Evolutionary conservation across 768 basidiomycete genomes (phyloP).

Genomic region (Boletus pseudo-olivaceus): DNA sequence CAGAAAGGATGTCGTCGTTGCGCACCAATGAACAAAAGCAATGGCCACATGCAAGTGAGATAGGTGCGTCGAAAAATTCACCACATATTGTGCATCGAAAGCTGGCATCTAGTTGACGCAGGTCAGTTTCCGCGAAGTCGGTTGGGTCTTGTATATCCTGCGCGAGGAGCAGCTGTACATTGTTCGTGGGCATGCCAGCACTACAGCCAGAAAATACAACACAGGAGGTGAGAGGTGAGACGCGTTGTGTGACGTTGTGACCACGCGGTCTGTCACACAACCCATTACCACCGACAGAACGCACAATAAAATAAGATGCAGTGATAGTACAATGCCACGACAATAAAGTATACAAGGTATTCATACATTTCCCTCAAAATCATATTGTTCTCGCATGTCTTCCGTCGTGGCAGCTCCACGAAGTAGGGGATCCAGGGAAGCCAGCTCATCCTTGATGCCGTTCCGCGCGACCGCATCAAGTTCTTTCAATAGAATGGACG

Average conservation of each 20-base stretch:
- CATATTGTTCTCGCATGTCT: constrained; percentile 39
- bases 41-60: constrained; percentile 73
- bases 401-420: constrained; percentile 48
- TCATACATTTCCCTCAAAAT: constrained; percentile 40
- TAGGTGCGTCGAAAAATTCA: constrained; percentile 69
- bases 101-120: constrained; percentile 60
- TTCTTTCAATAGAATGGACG: constrained; percentile 74
- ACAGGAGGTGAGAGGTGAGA: neutral
- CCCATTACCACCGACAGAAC: too few species aligned
- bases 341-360: constrained; percentile 5
- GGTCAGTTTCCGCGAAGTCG: constrained; percentile 63
- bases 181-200: constrained; percentile 27
- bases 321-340: constrained; percentile 24
- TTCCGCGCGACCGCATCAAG: constrained; percentile 79
- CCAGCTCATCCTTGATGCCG: constrained; percentile 78
- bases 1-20: neutral
- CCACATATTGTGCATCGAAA: constrained; percentile 75
- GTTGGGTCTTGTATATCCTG: constrained; percentile 56
- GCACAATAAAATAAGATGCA: constrained; percentile 10
- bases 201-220: neutral
- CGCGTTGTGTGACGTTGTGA: constrained; percentile 25
- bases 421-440: constrained; percentile 75
- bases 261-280: constrained; percentile 22
- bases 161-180: constrained; percentile 28
- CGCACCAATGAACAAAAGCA: constrained; percentile 77